Base-by-base conservation (phyloP, 768 basidiomycete genomes). In the Rhizopogon salebrosus region DNA sequence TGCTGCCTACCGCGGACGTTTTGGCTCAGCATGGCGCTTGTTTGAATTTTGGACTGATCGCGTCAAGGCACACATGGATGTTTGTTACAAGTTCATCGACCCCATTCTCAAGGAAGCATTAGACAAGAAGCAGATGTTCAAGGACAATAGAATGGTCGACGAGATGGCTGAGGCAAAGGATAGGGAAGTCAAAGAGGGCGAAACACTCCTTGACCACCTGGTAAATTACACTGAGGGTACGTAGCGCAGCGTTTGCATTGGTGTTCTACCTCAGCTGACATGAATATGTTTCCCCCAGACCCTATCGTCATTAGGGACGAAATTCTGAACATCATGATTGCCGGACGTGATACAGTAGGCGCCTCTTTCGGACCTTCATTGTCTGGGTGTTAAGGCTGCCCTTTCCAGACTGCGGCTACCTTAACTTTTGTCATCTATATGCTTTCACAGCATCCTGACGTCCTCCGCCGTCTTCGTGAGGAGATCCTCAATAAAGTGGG, bases 201-300 rank as follows among this genome's bases (percentile, higher is more conserved):
- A 73, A 51, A 79, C 71, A 1, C 62, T 82, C 22, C 61, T 82
- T 57, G 78, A 79, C 49, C 78, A 82, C 64, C 59, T 84, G 55
- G 73, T 81, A n/a, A 72, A 75, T 34, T 73, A 72, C 35, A 83
- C 80, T 1, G 71, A 82, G 59, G 79, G 80, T 80, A 27, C 48
- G 68, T 54, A 36, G 14, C 56, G 40, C 20, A 10, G 9, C 11
- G 6, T 22, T 11, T 41, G 31, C 11, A 9, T 22, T 11, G 45
- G 31, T 4, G 5, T 3, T 23, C 7, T 27, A 14, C 10, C 16
- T 31, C 10, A 18, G 14, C 14, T 38, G 36, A 51, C 53, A 39
- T 23, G 48, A 39, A 58, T 41, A 24, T 4, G n/a, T 10, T 42
- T 38, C 18, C 18, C 27, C 18, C 52, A 72, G 70, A 73, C 53